Conservation (phyloP, 129 eudicot species). For the Saposhnikovia divaricata region DNA sequence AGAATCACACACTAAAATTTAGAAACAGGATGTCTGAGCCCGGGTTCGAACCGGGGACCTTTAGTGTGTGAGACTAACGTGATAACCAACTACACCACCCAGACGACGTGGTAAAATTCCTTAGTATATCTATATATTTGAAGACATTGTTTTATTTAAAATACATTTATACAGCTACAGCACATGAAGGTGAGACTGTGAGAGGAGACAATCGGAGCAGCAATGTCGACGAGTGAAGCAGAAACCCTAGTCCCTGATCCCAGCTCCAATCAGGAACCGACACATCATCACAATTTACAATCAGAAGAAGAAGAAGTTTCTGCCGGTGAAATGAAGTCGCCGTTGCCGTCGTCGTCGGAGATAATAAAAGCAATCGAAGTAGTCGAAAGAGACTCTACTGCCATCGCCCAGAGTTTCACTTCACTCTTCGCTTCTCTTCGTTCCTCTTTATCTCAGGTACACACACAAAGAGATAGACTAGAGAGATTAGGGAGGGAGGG, state of each 20-base stretch:
- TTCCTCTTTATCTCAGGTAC: conserved; percentile 58
- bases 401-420: conserved; percentile 82
- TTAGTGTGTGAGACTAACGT: conserved; percentile 99
- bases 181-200: background rate
- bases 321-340: conserved; percentile 18
- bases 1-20: too few species aligned
- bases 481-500: too few species aligned
- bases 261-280: conserved; percentile 12
- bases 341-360: conserved; percentile 27
- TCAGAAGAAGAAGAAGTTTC: conserved; percentile 4
- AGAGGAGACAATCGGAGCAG: conserved; percentile 16
- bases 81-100: conserved; percentile 99
- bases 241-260: conserved; percentile 24
- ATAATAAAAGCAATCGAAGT: conserved; percentile 60
- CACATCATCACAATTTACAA: background rate
- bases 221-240: conserved; percentile 12
- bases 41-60: conserved; percentile 99
- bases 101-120: conserved; percentile 22
- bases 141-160: background rate
- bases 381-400: conserved; percentile 75
- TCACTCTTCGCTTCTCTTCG: conserved; percentile 89
- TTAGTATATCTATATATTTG: too few species aligned
- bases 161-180: background rate
- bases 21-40: conserved; percentile 99
- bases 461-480: background rate